Conservation (phyloP, 352 stramenopile genomes). For the Phytopythium chamaehyphon region DNA sequence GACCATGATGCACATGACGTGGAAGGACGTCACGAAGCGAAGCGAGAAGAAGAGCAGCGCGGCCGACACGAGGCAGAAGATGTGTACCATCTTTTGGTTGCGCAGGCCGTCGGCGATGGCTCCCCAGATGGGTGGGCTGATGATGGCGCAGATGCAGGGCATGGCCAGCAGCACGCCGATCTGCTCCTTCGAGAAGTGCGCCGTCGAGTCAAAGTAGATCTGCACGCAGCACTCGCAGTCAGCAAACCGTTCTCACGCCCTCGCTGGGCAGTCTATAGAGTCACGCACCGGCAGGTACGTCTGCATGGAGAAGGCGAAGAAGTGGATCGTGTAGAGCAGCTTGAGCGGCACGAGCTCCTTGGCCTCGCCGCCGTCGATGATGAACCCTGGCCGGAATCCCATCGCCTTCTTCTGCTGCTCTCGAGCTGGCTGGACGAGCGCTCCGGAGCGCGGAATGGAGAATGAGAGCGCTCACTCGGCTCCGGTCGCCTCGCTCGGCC, state of each 20-base stretch:
- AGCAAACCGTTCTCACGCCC: neutral
- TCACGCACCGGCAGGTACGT: constrained; percentile 50
- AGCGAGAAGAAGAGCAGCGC: constrained; percentile 42
- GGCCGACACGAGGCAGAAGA: constrained; percentile 37
- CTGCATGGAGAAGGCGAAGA: constrained; percentile 62
- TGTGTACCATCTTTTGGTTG: constrained; percentile 39
- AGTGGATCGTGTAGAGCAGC: constrained; percentile 66
- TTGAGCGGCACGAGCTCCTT: constrained; percentile 65
- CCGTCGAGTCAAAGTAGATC: constrained; percentile 60
- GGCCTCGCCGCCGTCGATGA: constrained; percentile 57
- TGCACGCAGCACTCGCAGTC: constrained; percentile 10
- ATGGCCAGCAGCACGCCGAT: constrained; percentile 37
- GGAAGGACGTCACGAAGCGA: constrained; percentile 37
- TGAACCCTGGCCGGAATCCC: constrained; percentile 31
- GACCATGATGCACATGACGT: constrained; percentile 34
- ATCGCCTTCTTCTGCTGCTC: constrained; percentile 8
- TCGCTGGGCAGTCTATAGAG: neutral
- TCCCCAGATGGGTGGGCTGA: constrained; percentile 37
- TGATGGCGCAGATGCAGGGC: constrained; percentile 39
- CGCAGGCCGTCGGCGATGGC: constrained; percentile 33
- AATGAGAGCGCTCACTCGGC: constrained; percentile 6
- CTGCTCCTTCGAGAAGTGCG: constrained; percentile 49
- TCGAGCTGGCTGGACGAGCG: neutral
- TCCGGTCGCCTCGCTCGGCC: neutral
- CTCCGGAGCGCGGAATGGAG: constrained; percentile 9